Base-by-base conservation (phyloP, 139 green algal species). In the Tetradesmus lagerheimii region DNA sequence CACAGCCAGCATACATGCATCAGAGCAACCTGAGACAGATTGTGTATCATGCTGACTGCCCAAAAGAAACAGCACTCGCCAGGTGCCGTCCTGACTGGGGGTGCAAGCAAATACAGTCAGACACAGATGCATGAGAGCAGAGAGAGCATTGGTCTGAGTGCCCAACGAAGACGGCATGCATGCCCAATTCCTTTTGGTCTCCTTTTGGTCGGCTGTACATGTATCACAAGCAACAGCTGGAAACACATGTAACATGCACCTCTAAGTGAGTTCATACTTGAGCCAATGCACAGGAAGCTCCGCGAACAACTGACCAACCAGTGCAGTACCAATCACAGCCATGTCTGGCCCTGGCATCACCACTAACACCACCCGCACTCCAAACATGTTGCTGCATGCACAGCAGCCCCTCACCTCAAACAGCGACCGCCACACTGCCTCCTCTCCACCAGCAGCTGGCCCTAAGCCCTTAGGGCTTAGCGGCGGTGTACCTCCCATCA, bases 51-150 rank as follows among this genome's bases (percentile, higher is more conserved):
- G n/a, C n/a, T n/a, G n/a, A n/a, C n/a, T n/a, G n/a, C n/a, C n/a
- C n/a, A n/a, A n/a, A n/a, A n/a, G n/a, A n/a, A n/a, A n/a, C n/a
- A n/a, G n/a, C n/a, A 94, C 93, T 4, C 83, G 83, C 82, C 35
- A 39, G 4, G 27, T 25, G 57, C 77, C 87, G 31, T 91, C 87
- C 87, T 91, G 87, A 9, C 38, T 66, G 39, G n/a, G n/a, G 31
- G 38, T 5, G 78, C 57, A 71, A 41, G 20, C 35, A 41, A 12
- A 78, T 78, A 31, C 1, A 39, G 29, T 31, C 67, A 78, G 67
- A 78, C 67, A 11, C 67, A 78, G 9, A 78, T n/a, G n/a, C n/a
- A n/a, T n/a, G n/a, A n/a, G n/a, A n/a, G n/a, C n/a, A n/a, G n/a
- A n/a, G n/a, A n/a, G n/a, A n/a, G n/a, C n/a, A n/a, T n/a, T n/a